These are phyloP conservation scores for Cryphonectria naterciae DNA, from an alignment of 2,329 filamentous ascomycete genomes.

Conservation along the genomic window DNA sequence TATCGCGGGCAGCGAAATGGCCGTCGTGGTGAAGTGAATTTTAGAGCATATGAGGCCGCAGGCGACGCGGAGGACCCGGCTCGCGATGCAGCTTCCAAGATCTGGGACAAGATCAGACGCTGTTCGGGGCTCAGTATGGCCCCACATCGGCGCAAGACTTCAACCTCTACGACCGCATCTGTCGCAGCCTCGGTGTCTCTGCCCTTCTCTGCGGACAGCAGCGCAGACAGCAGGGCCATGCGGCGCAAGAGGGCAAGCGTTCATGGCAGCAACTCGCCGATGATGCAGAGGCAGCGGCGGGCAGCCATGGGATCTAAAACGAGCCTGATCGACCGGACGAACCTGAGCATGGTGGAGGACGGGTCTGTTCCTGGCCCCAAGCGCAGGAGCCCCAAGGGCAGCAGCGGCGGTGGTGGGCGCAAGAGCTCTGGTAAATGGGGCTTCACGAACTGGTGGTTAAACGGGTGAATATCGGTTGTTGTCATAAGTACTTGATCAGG, in stretches of 20 bases:
- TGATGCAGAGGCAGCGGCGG: slow-evolving; percentile 2
- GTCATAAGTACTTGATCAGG: not conserved
- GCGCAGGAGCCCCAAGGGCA: slow-evolving; percentile 18
- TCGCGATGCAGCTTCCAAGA: slow-evolving; percentile 20
- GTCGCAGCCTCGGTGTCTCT: slow-evolving; percentile 14
- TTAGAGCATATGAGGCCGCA: not conserved
- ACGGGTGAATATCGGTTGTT: slow-evolving; percentile 9
- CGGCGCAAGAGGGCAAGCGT: slow-evolving; percentile 3
- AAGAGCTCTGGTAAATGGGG: slow-evolving; percentile 26
- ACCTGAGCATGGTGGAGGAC: slow-evolving; percentile 19
- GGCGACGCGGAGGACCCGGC: not conserved
- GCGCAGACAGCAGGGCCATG: slow-evolving; percentile 1
- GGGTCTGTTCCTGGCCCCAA: slow-evolving; percentile 4
- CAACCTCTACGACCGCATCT: slow-evolving; percentile 8
- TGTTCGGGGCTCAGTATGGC: slow-evolving; percentile 21
- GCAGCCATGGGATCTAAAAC: slow-evolving; percentile 13
- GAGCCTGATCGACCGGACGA: slow-evolving; percentile 25
- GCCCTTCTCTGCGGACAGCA: slow-evolving; percentile 3
- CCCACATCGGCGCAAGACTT: not conserved
- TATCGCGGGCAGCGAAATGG: not conserved
- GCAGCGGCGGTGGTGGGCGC: slow-evolving; percentile 12
- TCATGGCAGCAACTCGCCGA: not conserved
- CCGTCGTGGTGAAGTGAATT: not conserved
- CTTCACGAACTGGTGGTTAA: slow-evolving; percentile 28
- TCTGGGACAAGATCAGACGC: slow-evolving; percentile 27